Evolutionary conservation across 148 eudicot genomes (phyloP), one percentile per base, ranked within the genome.

Genomic region (Camellia granthamiana): DNA sequence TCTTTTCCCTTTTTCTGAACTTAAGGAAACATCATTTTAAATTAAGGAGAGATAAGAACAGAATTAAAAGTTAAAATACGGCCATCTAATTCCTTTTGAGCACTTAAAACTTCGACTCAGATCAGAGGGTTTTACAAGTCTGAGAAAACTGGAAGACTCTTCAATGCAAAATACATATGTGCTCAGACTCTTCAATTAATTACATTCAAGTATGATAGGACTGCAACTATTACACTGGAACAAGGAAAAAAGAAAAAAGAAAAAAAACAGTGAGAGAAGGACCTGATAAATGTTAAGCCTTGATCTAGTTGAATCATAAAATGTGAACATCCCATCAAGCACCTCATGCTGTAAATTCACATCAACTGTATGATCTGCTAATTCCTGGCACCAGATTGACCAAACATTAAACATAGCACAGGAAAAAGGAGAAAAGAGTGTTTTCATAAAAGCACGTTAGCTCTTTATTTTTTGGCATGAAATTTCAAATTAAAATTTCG

Each of bases 231-330:
- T 44, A 43, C 42, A 30, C 44, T 44, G 8, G 43, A 67, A 67
- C 3, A 4, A 64, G 42, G 3, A 7, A 64, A 64, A 7, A 2
- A 6, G 23, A 13, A 2, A 23, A 64, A 64, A 64, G 4, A 5
- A 59, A 15, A 59, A 6, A 7, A 18, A 6, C 30, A 4, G 64
- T 18, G 46, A 6, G 46, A 56, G n/a, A 19, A 15, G 16, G 54
- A 94, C 98, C 98, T 94, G 98, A 87, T 92, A 94, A 21, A 92
- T 87, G 73, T 92, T 86, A 54, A 94, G 85, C 70, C 78, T 90
- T 82, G 91, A 88, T 82, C 84, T 87, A 14, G 91, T 90, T 41
- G 95, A 88, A 84, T 92, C 98, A 75, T 94, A 94, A 83, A 94
- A 94, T 52, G 91, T 89, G 82, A 91, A 92, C 79, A 86, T 81